These are phyloP conservation scores for Hura crepitans DNA, from an alignment of 441 rosid species.

Conservation along the genomic window DNA sequence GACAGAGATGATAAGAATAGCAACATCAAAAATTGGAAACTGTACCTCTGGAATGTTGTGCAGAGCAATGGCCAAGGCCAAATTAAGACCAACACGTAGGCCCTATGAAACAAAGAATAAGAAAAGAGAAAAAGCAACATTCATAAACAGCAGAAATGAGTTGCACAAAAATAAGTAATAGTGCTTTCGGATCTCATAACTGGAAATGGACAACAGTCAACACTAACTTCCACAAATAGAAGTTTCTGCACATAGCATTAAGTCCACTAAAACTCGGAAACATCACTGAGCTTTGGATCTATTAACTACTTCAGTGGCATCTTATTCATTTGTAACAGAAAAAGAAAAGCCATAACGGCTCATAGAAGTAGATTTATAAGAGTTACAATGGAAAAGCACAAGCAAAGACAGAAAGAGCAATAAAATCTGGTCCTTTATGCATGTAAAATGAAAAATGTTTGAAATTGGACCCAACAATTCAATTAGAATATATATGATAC, in stretches of 20 bases:
- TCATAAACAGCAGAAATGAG: conserved; percentile 16
- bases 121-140: conserved; percentile 19
- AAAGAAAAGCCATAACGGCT: not conserved
- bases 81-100: conserved; percentile 88
- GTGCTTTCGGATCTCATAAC: conserved; percentile 3
- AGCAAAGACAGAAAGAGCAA: not conserved
- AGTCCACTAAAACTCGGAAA: not conserved
- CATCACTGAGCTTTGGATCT: not conserved
- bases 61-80: conserved; percentile 95
- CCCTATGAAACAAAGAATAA: conserved; percentile 48
- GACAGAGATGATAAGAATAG: not conserved
- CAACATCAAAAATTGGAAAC: conserved; percentile 19
- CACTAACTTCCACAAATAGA: not conserved
- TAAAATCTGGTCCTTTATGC: not conserved
- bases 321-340: not conserved
- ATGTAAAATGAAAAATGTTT: not conserved
- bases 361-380: not conserved
- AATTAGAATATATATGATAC: not conserved
- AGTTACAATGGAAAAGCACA: not conserved
- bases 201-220: not conserved
- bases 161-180: not conserved
- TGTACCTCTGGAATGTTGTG: conserved; percentile 98
- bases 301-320: not conserved
- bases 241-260: not conserved
- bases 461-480: not conserved